phyloP scores from a whole-genome alignment of 2,329 filamentous ascomycete species.

The Stromatinia cepivora region DNA sequence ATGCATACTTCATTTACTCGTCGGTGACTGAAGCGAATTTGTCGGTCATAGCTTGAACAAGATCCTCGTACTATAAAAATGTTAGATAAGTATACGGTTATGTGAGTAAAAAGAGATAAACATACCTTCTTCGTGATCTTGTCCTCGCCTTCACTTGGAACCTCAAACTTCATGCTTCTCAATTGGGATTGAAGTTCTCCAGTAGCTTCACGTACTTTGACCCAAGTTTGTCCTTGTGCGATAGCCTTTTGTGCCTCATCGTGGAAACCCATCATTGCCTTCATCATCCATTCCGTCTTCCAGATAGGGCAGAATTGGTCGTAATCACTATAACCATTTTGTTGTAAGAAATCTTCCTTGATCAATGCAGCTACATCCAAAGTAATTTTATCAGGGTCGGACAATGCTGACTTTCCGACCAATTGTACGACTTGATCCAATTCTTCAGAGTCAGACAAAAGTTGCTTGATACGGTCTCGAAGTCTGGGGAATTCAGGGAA shows the following conservation, averaged over 20 bases:
- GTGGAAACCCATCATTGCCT: constrained; percentile 96
- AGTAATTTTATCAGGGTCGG: constrained; percentile 97
- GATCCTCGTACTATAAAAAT: constrained; percentile 74
- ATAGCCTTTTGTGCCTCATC: constrained; percentile 97
- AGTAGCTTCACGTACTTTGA: constrained; percentile 89
- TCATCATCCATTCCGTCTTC: constrained; percentile 99
- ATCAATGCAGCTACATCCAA: constrained; percentile 86
- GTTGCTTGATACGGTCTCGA: constrained; percentile 88
- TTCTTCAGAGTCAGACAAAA: constrained; percentile 93
- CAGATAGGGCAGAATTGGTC: constrained; percentile 99
- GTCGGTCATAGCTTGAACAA: constrained; percentile 90
- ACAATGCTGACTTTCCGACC: constrained; percentile 94
- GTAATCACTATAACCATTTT: constrained; percentile 98
- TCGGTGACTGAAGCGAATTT: constrained; percentile 96
- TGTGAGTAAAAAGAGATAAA: constrained; percentile 25
- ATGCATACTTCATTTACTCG: constrained; percentile 60
- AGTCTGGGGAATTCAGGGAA: constrained; percentile 92
- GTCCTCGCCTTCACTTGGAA: constrained; percentile 82
- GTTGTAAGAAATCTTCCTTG: constrained; percentile 98
- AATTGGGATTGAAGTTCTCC: constrained; percentile 81
- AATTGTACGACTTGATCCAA: constrained; percentile 98
- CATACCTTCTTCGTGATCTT: constrained; percentile 78
- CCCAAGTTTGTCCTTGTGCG: constrained; percentile 86
- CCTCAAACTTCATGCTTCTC: constrained; percentile 94
- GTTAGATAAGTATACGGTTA: constrained; percentile 24